Evolutionary conservation across 768 basidiomycete genomes (phyloP).

Genomic region (Fibroporia radiculosa): DNA sequence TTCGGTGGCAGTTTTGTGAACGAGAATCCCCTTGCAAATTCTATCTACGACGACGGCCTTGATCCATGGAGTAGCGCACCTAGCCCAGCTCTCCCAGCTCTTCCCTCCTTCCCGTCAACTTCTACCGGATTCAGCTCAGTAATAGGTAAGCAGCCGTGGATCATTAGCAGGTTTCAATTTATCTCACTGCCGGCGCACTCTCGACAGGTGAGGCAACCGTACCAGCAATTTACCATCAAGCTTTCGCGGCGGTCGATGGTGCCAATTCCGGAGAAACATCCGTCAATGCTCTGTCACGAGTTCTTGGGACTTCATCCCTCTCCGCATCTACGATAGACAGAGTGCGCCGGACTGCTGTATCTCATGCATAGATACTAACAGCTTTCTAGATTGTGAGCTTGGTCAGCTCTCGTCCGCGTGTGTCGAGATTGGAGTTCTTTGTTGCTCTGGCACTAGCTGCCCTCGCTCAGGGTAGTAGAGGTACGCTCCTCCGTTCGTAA

Average conservation of each 20-base stretch:
- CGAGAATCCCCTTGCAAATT: slow-evolving; percentile 62
- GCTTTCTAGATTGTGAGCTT: slow-evolving; percentile 74
- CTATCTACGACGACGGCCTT: slow-evolving; percentile 70
- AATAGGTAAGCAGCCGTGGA: slow-evolving; percentile 41
- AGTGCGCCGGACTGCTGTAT: slow-evolving; percentile 39
- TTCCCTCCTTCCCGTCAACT: slow-evolving; percentile 38
- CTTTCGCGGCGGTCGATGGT: slow-evolving; percentile 71
- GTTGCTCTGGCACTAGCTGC: slow-evolving; percentile 85
- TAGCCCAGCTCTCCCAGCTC: slow-evolving; percentile 59
- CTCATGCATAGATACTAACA: neutral
- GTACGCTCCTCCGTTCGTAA: too few relatives aligned
- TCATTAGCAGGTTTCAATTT: neutral
- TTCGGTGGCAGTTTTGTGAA: slow-evolving; percentile 70
- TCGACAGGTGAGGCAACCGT: slow-evolving; percentile 67
- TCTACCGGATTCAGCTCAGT: slow-evolving; percentile 57
- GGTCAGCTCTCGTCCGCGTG: slow-evolving; percentile 70
- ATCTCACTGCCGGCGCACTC: neutral
- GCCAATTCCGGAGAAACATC: slow-evolving; percentile 68
- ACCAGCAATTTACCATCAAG: slow-evolving; percentile 66
- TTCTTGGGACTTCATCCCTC: slow-evolving; percentile 68
- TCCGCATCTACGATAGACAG: slow-evolving; percentile 79
- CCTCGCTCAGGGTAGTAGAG: slow-evolving; percentile 76
- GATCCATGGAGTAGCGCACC: slow-evolving; percentile 75
- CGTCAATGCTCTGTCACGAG: slow-evolving; percentile 73
- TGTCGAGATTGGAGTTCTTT: slow-evolving; percentile 88